Evolutionary conservation across 768 basidiomycete genomes (phyloP).

Genomic region (Scleroderma citrinum): DNA sequence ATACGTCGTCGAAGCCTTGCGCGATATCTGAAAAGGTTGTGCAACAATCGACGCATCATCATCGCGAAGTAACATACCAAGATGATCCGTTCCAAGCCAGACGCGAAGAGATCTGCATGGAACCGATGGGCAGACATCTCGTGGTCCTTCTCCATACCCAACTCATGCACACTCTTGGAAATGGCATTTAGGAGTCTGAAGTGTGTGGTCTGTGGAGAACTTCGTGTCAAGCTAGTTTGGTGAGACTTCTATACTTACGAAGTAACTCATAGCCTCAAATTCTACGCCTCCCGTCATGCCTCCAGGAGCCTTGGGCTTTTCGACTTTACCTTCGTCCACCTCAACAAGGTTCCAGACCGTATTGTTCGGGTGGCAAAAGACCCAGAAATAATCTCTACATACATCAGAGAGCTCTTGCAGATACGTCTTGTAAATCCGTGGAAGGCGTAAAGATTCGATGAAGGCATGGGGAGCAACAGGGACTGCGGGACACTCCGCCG

Average conservation of each 20-base stretch:
- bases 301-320: slow-evolving; percentile 89
- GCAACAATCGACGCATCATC: background rate
- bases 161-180: slow-evolving; percentile 55
- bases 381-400: slow-evolving; percentile 93
- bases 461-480: slow-evolving; percentile 75
- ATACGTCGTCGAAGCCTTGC: slow-evolving; percentile 92
- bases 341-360: slow-evolving; percentile 82
- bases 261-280: slow-evolving; percentile 93
- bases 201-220: slow-evolving; percentile 65
- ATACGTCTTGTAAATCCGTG: slow-evolving; percentile 76
- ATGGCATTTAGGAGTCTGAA: slow-evolving; percentile 82
- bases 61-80: slow-evolving; percentile 48
- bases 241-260: slow-evolving; percentile 49
- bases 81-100: slow-evolving; percentile 87
- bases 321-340: slow-evolving; percentile 78
- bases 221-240: slow-evolving; percentile 7
- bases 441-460: slow-evolving; percentile 63
- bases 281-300: slow-evolving; percentile 99
- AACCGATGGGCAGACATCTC: slow-evolving; percentile 76
- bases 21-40: slow-evolving; percentile 58
- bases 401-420: slow-evolving; percentile 82
- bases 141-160: slow-evolving; percentile 61
- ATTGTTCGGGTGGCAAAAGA: slow-evolving; percentile 95
- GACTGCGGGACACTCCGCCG: slow-evolving; percentile 53
- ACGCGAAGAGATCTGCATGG: slow-evolving; percentile 83